Evolutionary conservation across 73 alveolate species (phyloP), one percentile per base, ranked within the genome.

Genomic region (Uronychia binucleata): DNA sequence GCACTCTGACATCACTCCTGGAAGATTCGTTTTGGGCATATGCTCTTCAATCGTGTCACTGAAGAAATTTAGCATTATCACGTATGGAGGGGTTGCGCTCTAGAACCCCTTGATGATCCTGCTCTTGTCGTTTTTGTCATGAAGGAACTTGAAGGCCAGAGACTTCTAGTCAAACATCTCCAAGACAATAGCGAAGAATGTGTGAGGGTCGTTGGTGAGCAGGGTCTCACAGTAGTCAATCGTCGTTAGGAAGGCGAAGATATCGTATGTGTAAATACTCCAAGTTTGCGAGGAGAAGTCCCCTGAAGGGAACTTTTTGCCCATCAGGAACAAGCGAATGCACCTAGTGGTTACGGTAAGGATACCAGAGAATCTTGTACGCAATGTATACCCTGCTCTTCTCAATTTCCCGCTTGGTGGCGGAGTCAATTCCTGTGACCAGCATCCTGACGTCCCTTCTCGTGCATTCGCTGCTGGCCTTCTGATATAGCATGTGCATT

Each of bases 251-350:
- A 86, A 86, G 32, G 82, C 30, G 11, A 86, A 87, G 26, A 86
- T 86, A 31, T 86, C 84, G 57, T 77, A 79, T n/a, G 80, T 79
- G 67, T 78, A 86, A 28, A 86, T 59, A 57, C 86, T 78, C 84
- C 86, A 86, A 33, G 57, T 79, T 26, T 34, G 57, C 1, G 83
- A 84, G 27, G 84, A 58, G 0, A 86, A 60, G 33, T 78, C 77
- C 1, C 92, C 92, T 26, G 57, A n/a, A 1, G 92, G 92, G 67
- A 86, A 86, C 76, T 86, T 86, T 88, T 86, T 86, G 1, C 92
- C 92, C 59, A 57, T 80, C 1, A 86, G 59, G 34, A 79, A 86
- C 31, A 86, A 29, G 31, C 79, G 78, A 1, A 86, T 86, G 28
- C 78, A 35, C 92, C n/a, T n/a, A n/a, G n/a, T n/a, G n/a, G n/a